Percentiles rank a stretch among this genome's conserved stretches.
Conservation (phyloP, 768 basidiomycete genomes). For the Termitomyces sp. region DNA sequence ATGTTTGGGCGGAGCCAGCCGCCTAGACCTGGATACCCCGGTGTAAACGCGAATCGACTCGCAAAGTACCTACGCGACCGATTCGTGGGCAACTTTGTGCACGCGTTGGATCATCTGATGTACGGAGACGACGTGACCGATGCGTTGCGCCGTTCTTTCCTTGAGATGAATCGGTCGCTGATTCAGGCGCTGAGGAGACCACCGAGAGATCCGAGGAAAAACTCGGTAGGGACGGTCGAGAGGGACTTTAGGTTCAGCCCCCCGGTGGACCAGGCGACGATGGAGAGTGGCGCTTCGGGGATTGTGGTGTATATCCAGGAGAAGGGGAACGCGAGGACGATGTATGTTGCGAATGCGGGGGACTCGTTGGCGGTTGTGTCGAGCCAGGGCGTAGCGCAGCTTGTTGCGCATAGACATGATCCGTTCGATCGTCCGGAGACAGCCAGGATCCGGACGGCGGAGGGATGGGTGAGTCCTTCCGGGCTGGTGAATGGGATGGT, state of each 20-base stretch:
- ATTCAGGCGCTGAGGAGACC: constrained; percentile 18
- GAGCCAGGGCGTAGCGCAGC: constrained; percentile 61
- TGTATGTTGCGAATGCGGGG: constrained; percentile 90
- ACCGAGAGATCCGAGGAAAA: constrained; percentile 45
- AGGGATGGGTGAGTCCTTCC: constrained; percentile 90
- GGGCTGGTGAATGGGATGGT: constrained; percentile 91
- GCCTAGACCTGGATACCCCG: constrained; percentile 31
- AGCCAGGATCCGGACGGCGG: constrained; percentile 80
- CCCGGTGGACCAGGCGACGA: constrained; percentile 40
- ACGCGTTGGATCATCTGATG: constrained; percentile 35
- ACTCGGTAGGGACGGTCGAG: constrained; percentile 55
- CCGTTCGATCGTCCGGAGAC: constrained; percentile 87
- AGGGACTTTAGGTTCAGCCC: constrained; percentile 23
- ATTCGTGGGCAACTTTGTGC: constrained; percentile 65
- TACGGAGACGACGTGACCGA: constrained; percentile 52
- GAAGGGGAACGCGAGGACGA: constrained; percentile 50
- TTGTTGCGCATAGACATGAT: constrained; percentile 78
- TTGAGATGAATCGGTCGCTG: constrained; percentile 77
- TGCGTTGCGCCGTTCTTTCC: constrained; percentile 83
- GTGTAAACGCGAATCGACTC: constrained; percentile 56
- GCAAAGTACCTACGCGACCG: constrained; percentile 83
- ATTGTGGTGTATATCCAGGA: constrained; percentile 76
- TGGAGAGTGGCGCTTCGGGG: constrained; percentile 73
- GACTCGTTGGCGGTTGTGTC: constrained; percentile 86
- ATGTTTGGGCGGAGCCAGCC: constrained; percentile 84